phyloP scores from a whole-genome alignment of 345 rosid species.

The Euphorbia lathyris region DNA sequence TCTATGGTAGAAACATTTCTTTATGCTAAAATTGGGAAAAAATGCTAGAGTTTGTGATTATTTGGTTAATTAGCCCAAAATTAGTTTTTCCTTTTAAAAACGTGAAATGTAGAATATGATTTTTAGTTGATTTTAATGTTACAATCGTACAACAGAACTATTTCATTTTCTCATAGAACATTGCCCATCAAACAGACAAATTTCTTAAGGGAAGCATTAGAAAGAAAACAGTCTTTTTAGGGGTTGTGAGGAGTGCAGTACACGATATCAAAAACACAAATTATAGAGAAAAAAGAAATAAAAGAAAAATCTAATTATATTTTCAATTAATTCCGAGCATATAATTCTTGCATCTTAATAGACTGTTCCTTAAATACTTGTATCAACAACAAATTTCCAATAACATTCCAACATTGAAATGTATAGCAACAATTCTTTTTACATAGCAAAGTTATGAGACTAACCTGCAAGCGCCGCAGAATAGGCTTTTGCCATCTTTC shows the following conservation, averaged over 20 bases:
- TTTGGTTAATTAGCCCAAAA: no score
- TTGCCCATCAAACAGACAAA: not conserved
- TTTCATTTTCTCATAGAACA: not conserved
- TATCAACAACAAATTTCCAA: not conserved
- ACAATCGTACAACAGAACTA: not conserved
- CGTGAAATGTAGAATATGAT: not conserved
- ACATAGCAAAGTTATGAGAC: conserved; percentile 21
- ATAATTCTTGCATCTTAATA: not conserved
- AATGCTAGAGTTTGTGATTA: no score
- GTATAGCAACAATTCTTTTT: not conserved
- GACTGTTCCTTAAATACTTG: not conserved
- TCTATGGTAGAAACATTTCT: no score
- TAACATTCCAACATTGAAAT: not conserved
- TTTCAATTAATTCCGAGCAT: not conserved
- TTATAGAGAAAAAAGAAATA: not conserved
- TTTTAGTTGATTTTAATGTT: not conserved
- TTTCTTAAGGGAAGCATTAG: not conserved
- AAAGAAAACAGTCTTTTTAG: not conserved
- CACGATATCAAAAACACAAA: not conserved
- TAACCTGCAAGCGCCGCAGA: conserved; percentile 96
- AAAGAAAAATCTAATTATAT: not conserved
- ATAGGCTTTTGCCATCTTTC: conserved; percentile 97
- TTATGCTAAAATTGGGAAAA: no score
- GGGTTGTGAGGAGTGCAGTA: not conserved
- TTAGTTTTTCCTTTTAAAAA: no score